Evolutionary conservation across 83 land plant genomes (phyloP), one percentile per base, ranked within the genome.

Genomic region (Diphasiastrum complanatum): DNA sequence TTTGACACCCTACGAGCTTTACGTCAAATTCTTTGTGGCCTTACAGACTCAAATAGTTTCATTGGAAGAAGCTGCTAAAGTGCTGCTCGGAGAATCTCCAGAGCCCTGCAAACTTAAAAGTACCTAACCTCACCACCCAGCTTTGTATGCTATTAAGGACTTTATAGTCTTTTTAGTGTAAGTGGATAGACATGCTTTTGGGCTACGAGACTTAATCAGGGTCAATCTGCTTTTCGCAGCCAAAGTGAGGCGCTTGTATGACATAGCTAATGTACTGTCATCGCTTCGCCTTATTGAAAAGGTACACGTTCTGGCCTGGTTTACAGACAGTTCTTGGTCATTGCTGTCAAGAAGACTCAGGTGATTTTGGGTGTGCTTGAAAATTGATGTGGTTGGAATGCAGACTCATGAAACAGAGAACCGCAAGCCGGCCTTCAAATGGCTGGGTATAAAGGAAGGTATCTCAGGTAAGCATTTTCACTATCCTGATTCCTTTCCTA

Each of bases 181-280:
- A n/a, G n/a, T n/a, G n/a, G n/a, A n/a, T n/a, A n/a, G n/a, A n/a
- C n/a, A n/a, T n/a, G n/a, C n/a, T n/a, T n/a, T n/a, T n/a, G n/a
- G n/a, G n/a, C n/a, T n/a, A n/a, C n/a, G n/a, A n/a, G n/a, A n/a
- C n/a, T n/a, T n/a, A n/a, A n/a, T n/a, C n/a, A n/a, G n/a, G n/a
- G n/a, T n/a, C n/a, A n/a, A n/a, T 38, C 25, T 54, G 58, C 14
- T 6, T 5, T 69, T 65, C 66, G 74, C 91, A 85, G 96, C 96
- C 0, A 92, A 92, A 66, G 96, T 92, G 4, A 73, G 98, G 59
- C 69, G 98, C n/a, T 55, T 92, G 25, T 92, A 92, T 57, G 96
- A 92, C 72, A 92, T 92, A 57, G 98, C 96, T 19, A 92, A 92
- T 79, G 87, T 92, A 0, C 66, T 92, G 30, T 74, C 91, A 8